These are phyloP conservation scores for Hypsizygus marmoreus DNA, from an alignment of 768 basidiomycete genomes.

Conservation along the genomic window DNA sequence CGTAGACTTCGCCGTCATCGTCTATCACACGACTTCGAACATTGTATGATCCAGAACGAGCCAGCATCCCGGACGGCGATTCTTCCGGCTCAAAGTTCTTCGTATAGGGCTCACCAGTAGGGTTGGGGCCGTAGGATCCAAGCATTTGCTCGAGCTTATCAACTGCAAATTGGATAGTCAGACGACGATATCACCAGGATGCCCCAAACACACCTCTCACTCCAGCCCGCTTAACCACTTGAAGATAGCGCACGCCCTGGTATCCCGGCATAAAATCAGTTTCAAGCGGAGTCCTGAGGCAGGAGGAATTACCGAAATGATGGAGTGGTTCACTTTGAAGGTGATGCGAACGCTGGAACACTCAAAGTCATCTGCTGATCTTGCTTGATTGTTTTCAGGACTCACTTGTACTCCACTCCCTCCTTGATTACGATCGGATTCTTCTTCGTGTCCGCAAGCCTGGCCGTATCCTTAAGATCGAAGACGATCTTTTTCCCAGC, in stretches of 20 bases:
- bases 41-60: slow-evolving; percentile 75
- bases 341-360: slow-evolving; percentile 67
- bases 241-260: slow-evolving; percentile 83
- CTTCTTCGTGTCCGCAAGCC: slow-evolving; percentile 64
- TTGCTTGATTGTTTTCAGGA: not conserved
- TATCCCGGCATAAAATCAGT: slow-evolving; percentile 12
- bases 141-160: slow-evolving; percentile 95
- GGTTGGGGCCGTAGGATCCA: slow-evolving; percentile 84
- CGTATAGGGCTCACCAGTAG: slow-evolving; percentile 61
- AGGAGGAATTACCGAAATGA: slow-evolving; percentile 65
- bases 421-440: slow-evolving; percentile 80
- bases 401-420: slow-evolving; percentile 87
- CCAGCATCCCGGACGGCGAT: slow-evolving; percentile 77
- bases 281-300: not conserved
- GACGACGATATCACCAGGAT: not conserved
- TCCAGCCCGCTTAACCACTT: slow-evolving; percentile 82
- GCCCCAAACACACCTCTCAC: slow-evolving; percentile 57
- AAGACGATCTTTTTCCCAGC: slow-evolving; percentile 63
- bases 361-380: slow-evolving; percentile 9
- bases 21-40: slow-evolving; percentile 86
- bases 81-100: slow-evolving; percentile 79
- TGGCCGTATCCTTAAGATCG: slow-evolving; percentile 56
- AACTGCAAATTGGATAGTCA: slow-evolving; percentile 45
- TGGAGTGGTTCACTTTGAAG: slow-evolving; percentile 88
- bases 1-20: slow-evolving; percentile 81